A percentile compares a stretch with the other conserved stretches of the same genome.
These are phyloP conservation scores for Pilasporangium apinafurcum DNA, from an alignment of 352 stramenopile species.

Conservation along the genomic window DNA sequence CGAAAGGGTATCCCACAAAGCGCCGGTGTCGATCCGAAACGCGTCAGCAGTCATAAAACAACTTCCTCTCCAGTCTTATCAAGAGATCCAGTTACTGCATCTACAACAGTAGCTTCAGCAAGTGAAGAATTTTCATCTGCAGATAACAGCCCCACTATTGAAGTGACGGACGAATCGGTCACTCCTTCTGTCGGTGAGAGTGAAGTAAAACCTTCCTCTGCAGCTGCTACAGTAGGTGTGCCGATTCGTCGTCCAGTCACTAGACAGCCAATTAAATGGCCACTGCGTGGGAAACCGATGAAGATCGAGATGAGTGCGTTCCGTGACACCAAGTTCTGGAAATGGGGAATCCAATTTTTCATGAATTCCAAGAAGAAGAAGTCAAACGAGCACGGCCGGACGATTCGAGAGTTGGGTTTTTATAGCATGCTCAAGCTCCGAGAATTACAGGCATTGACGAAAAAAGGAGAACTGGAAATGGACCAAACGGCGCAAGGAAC, in stretches of 20 bases:
- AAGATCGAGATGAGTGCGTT: slow-evolving; percentile 81
- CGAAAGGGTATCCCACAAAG: slow-evolving; percentile 26
- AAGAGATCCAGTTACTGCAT: no score
- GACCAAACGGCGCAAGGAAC: slow-evolving; percentile 81
- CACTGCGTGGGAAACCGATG: slow-evolving; percentile 59
- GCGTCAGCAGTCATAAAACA: background rate
- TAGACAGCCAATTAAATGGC: slow-evolving; percentile 23
- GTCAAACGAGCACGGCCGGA: slow-evolving; percentile 72
- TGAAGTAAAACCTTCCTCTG: slow-evolving; percentile 3
- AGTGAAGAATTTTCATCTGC: slow-evolving; percentile 7
- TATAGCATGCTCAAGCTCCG: slow-evolving; percentile 84
- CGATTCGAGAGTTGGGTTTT: slow-evolving; percentile 78
- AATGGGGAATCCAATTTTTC: slow-evolving; percentile 83
- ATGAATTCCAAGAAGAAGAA: slow-evolving; percentile 72
- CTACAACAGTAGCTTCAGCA: no score
- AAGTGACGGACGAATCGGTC: slow-evolving; percentile 21
- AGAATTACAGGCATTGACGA: slow-evolving; percentile 66
- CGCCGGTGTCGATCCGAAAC: slow-evolving; percentile 7
- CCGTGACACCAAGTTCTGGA: slow-evolving; percentile 80
- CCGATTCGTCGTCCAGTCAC: slow-evolving; percentile 5
- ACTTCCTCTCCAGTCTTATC: no score
- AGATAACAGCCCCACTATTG: slow-evolving; percentile 11
- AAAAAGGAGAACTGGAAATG: slow-evolving; percentile 82
- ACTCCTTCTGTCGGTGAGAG: slow-evolving; percentile 26
- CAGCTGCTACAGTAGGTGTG: background rate